Evolutionary conservation across 768 basidiomycete genomes (phyloP), one percentile per base, ranked within the genome.

Genomic region (Termitomyces sp.): DNA sequence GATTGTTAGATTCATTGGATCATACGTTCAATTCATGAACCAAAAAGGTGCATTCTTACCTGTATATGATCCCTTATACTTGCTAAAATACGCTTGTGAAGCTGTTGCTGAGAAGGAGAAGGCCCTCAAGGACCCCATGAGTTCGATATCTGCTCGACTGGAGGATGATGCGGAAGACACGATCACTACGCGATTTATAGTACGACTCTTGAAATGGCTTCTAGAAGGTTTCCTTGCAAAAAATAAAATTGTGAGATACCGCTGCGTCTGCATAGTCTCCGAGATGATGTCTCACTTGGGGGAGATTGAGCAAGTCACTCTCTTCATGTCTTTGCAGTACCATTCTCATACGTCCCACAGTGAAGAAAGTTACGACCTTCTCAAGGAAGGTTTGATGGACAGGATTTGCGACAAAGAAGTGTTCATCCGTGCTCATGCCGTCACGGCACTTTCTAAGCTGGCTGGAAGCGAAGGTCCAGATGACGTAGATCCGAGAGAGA

Each of bases 341-440:
- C 49, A 54, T 26, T 46, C 20, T 53, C n/a, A 59, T 52, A 20
- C 24, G 9, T 46, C 46, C 34, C 10, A 4, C 66, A 98, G 95
- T 61, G 93, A 96, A 71, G 91, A 94, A 57, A 76, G 87, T 12
- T 98, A 93, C 64, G 73, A 76, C 5, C 61, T 77, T 0, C 82
- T 98, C 3, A 82, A 88, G 20, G 72, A 78, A 10, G 78, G 80
- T 5, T 76, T 98, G 3, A 78, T 93, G 22, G 87, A 90, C 5
- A 82, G 96, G n/a, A 74, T 92, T 14, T 78, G 78, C 22, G 96
- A 98, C 76, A 97, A 93, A 68, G 96, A 98, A 64, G 69, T 86
- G 0, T 66, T 80, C 18, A 86, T 97, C 18, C 83, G 96, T n/a
- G 84, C 87, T 0, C 92, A 94, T 65, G 91, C 94, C 10, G 85